Base-by-base conservation (phyloP, 2,329 filamentous ascomycete genomes). In the Beauveria sp. region DNA sequence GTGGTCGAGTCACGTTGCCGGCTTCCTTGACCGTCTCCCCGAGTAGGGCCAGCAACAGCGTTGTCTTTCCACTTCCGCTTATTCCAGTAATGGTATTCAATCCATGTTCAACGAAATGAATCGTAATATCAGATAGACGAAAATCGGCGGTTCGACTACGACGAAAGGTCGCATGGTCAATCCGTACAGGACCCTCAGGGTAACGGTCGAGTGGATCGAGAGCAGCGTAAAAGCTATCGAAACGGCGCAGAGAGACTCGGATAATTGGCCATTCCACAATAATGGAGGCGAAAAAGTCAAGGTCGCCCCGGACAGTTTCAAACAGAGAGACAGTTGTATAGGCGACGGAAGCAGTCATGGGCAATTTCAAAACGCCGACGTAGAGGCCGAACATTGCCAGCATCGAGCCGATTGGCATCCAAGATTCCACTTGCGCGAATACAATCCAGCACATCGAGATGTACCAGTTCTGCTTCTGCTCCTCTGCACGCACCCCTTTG, bases 1-100 rank as follows among this genome's bases (percentile, higher is more conserved):
- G 70, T 1, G 80, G 80, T 10, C 77, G 75, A 5, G 77, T 78
- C 16, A 84, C 75, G 16, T 68, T 68, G 16, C 81, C 82, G 2
- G 64, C 64, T 61, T 82, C 79, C 28, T 81, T 67, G 54, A 82
- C 72, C 2, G 81, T 81, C 69, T 84, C 82, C 9, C 82, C 82
- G 3, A 84, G 73, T 9, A 84, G 79, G 3, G 80, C 76, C 51
- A 81, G 70, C 24, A 85, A 70, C 2, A 85, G 70, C 0, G 81
- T 83, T 1, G 82, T 83, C 68, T 85, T 85, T 6, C 83, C 83
- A 62, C 79, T 79, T 6, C 83, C 83, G 44, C 81, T 84, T 9
- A 76, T 75, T 0, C 83, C 83, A 16, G 76, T 77, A 2, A 85
- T 68, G 1, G 82, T 79, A 61, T 83, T 85, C 20, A 85, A 69